A percentile compares a stretch with the other conserved stretches of the same genome.
phyloP scores from a whole-genome alignment of 306 rosid genomes.

The Dicorynia guianensis region DNA sequence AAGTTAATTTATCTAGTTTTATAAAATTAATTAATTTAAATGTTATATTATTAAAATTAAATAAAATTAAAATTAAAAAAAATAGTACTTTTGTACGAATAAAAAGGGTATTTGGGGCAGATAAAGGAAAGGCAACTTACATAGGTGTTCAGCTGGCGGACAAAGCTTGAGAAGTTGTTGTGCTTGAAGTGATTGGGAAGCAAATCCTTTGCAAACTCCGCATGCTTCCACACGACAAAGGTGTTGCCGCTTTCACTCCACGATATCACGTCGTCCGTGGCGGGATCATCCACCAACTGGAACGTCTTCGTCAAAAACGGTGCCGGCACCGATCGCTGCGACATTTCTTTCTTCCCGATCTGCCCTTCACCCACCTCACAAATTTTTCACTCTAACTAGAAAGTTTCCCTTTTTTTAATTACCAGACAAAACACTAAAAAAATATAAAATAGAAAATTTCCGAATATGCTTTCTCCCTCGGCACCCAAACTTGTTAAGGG shows the following conservation, averaged over 20 bases:
- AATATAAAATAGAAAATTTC: background rate
- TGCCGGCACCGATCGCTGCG: constrained; percentile 72
- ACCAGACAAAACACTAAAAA: background rate
- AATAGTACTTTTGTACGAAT: too few species aligned
- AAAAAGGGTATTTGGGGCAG: too few species aligned
- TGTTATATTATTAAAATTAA: too few species aligned
- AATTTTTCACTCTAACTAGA: background rate
- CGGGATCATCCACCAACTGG: constrained; percentile 71
- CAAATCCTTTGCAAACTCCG: constrained; percentile 81
- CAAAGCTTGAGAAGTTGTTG: constrained; percentile 96
- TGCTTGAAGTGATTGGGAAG: constrained; percentile 87
- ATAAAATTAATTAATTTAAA: too few species aligned
- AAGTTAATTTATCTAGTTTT: too few species aligned
- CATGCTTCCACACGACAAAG: constrained; percentile 84
- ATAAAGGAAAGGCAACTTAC: constrained; percentile 47
- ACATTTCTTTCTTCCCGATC: constrained; percentile 59
- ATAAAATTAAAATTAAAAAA: too few species aligned
- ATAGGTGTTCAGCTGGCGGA: constrained; percentile 94
- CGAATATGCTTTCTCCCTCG: background rate
- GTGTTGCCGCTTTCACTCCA: constrained; percentile 76
- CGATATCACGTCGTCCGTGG: constrained; percentile 70
- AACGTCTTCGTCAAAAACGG: constrained; percentile 87
- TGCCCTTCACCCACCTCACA: constrained; percentile 51
- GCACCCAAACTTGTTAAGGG: too few species aligned
- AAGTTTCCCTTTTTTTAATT: background rate